These are phyloP conservation scores for Astraeus odoratus DNA, from an alignment of 768 basidiomycete genomes.

Conservation along the genomic window DNA sequence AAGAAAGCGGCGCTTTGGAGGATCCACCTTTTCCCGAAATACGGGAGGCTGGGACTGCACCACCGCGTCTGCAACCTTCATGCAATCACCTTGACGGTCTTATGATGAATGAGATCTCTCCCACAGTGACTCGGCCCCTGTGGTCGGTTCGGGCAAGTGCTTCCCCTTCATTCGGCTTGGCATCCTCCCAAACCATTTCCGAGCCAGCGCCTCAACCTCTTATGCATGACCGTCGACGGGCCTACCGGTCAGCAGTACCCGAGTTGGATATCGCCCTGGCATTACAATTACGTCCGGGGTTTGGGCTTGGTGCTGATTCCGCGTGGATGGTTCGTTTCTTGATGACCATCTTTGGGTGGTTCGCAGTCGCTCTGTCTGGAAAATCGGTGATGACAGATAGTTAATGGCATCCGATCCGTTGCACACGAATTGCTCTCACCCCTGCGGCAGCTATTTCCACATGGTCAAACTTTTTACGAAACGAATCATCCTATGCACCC, in stretches of 20 bases:
- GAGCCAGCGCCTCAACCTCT: conserved; percentile 9
- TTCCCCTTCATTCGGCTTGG: conserved; percentile 15
- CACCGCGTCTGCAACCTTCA: not conserved
- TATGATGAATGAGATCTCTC: conserved; percentile 11
- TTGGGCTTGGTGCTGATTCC: conserved; percentile 64
- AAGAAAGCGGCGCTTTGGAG: conserved; percentile 6
- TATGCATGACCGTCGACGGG: conserved; percentile 17
- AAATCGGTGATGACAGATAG: conserved; percentile 15
- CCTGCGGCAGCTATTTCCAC: no score
- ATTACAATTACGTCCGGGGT: conserved; percentile 69
- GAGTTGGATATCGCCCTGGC: conserved; percentile 62
- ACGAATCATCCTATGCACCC: conserved; percentile 1
- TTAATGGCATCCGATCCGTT: no score
- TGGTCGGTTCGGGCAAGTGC: conserved; percentile 26
- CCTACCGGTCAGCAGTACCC: conserved; percentile 37
- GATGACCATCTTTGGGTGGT: conserved; percentile 77
- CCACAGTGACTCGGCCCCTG: conserved; percentile 17
- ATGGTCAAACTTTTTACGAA: no score
- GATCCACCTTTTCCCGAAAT: conserved; percentile 10
- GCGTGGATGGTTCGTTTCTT: conserved; percentile 77
- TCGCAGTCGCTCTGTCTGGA: conserved; percentile 50
- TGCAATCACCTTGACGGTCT: conserved; percentile 4
- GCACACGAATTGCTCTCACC: no score
- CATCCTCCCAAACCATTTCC: conserved; percentile 4
- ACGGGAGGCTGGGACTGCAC: conserved; percentile 6